Evolutionary conservation across 116 monocot genomes (phyloP), one percentile per base, ranked within the genome.

Genomic region (Phalaenopsis hybrid): DNA sequence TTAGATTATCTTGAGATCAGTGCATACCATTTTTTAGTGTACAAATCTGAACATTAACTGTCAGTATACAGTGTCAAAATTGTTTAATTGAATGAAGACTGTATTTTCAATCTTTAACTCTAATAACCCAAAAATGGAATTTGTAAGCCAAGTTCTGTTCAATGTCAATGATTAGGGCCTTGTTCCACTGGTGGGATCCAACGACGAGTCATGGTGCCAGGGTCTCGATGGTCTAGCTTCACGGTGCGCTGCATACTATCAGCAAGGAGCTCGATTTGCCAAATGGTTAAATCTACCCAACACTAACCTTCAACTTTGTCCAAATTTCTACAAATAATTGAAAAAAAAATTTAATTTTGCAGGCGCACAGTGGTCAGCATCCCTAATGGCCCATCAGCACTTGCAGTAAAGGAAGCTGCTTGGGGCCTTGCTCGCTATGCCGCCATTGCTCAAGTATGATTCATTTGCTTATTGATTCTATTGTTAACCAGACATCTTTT

Each of bases 311-410:
- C 41, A 46, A 44, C 17, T 76, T 44, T 18, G 45, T 18, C 76
- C 23, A 44, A 76, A 76, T 46, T 0, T 76, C 4, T 17, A 1
- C 76, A 45, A 76, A 76, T 49, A 44, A 6, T 46, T 55, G 4
- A 46, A 49, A 48, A 15, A 9, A 7, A 20, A 75, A 21, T 43
- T 25, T 0, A 55, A 34, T 17, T 82, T 69, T 67, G 33, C 80
- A 92, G 90, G 88, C 86, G 92, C 49, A 92, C 90, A 46, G 92
- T 92, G 28, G 88, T 92, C 44, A 92, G 90, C 82, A 92, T 92
- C 77, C 88, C 88, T 41, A 90, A 90, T 23, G 92, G 92, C 8
- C 92, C 92, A 51, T 83, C 92, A 41, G 92, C 82, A 21, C 90
- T 92, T 61, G 92, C 92, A 80, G 90, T 90, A 75, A 88, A 90